Evolutionary conservation across 2,329 filamentous ascomycete genomes (phyloP).

Genomic region (Stachybotrys elegans): DNA sequence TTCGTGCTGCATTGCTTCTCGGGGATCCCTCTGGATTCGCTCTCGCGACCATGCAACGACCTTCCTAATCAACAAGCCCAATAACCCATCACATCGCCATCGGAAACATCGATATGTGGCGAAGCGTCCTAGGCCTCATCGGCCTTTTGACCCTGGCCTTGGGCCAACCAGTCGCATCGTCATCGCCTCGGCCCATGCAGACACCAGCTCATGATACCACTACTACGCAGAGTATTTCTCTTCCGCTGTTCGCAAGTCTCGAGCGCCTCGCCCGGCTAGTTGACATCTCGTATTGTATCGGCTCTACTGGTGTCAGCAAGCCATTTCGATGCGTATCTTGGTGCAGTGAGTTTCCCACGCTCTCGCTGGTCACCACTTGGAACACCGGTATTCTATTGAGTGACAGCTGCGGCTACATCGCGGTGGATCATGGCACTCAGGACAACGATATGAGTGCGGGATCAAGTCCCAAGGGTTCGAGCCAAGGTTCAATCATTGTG

Average conservation of each 20-base stretch:
- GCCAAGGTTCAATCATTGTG: conserved; percentile 58
- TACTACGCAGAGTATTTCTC: conserved; percentile 40
- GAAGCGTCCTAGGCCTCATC: too few species aligned
- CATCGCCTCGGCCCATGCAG: not conserved
- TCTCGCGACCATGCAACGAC: too few species aligned
- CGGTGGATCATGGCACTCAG: conserved; percentile 61
- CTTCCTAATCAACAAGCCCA: too few species aligned
- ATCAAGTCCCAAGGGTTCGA: conserved; percentile 6
- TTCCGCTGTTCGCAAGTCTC: conserved; percentile 68
- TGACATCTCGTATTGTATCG: conserved; percentile 92
- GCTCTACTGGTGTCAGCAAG: conserved; percentile 71
- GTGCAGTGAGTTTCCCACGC: conserved; percentile 75
- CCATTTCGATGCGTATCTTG: conserved; percentile 84
- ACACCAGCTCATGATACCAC: too few species aligned
- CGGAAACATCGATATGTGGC: too few species aligned
- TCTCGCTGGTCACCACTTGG: conserved; percentile 81
- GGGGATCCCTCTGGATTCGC: too few species aligned
- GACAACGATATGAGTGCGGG: conserved; percentile 8
- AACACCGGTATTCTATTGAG: conserved; percentile 82
- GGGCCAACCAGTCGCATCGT: too few species aligned
- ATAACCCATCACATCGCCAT: too few species aligned
- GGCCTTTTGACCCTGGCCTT: too few species aligned
- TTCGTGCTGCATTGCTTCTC: too few species aligned
- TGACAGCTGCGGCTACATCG: conserved; percentile 92
- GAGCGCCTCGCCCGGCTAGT: conserved; percentile 88